These are phyloP conservation scores for Fragilaria crotonensis DNA, from an alignment of 108 stramenopile genomes.

Conservation along the genomic window DNA sequence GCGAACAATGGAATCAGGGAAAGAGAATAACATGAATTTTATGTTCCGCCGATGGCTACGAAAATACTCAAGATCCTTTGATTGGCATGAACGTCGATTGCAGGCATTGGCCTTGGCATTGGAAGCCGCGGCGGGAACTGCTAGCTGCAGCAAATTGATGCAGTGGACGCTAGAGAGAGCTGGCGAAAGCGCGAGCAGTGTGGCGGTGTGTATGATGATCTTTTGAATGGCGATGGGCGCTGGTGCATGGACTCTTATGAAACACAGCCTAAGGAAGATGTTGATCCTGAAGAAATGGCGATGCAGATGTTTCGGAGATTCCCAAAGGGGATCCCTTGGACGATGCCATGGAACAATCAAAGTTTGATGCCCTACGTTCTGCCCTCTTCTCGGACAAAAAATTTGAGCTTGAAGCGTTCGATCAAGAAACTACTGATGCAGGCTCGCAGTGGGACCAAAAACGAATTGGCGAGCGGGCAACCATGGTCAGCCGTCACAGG, in stretches of 20 bases:
- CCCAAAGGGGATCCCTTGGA: background rate
- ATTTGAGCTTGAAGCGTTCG: no score
- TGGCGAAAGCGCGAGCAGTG: background rate
- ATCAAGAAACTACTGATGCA: slow-evolving; percentile 44
- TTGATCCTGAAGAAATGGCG: background rate
- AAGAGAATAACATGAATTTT: slow-evolving; percentile 44
- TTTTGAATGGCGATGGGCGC: background rate
- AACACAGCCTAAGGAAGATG: background rate
- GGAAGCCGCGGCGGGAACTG: slow-evolving; percentile 71
- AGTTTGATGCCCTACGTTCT: no score
- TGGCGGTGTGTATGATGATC: background rate
- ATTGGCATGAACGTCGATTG: slow-evolving; percentile 77
- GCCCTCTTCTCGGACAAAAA: no score
- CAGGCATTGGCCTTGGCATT: slow-evolving; percentile 69
- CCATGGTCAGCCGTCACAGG: slow-evolving; percentile 17
- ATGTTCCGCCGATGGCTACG: slow-evolving; percentile 82
- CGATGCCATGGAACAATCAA: background rate
- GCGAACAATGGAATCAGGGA: slow-evolving; percentile 59
- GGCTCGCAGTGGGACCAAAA: slow-evolving; percentile 15
- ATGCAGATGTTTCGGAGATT: background rate
- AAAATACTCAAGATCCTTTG: slow-evolving; percentile 63
- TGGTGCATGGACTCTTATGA: background rate
- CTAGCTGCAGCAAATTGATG: slow-evolving; percentile 31
- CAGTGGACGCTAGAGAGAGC: slow-evolving; percentile 39
- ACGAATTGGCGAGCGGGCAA: slow-evolving; percentile 8